Conservation (phyloP, 2,329 filamentous ascomycete genomes). For the Ophiostoma sp. region DNA sequence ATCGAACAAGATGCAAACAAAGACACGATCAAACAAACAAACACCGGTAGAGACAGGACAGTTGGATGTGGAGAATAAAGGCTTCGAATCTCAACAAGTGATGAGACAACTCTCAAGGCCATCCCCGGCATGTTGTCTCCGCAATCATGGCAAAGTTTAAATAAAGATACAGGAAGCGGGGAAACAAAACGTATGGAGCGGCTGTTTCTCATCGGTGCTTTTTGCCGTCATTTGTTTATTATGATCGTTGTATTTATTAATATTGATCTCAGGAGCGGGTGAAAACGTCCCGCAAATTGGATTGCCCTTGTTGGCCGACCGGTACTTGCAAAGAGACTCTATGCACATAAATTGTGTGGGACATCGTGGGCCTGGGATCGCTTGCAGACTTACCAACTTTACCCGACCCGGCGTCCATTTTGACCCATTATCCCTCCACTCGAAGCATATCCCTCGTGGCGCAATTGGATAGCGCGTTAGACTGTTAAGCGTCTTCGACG, state of each 20-base stretch:
- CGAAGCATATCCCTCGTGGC: no score
- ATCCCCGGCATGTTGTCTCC: neutral
- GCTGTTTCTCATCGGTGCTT: neutral
- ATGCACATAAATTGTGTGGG: no score
- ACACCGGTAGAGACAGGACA: neutral
- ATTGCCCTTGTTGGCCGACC: no score
- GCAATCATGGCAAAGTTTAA: neutral
- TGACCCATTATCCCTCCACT: no score
- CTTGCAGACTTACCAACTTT: no score
- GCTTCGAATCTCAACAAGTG: neutral
- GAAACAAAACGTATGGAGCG: neutral
- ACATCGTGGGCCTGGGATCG: no score
- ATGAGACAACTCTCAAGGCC: neutral
- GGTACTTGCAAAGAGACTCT: no score
- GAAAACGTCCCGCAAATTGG: no score
- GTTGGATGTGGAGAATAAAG: neutral
- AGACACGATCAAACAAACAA: neutral
- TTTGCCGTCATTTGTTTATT: neutral
- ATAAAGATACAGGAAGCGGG: conserved; percentile 7
- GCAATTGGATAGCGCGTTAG: no score
- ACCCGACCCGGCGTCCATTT: no score
- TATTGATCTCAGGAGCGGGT: neutral
- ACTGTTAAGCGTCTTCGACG: no score
- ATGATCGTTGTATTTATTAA: no score
- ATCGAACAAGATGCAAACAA: neutral